These are phyloP conservation scores for Diplodia corticola DNA, from an alignment of 2,329 filamentous ascomycete species.

Conservation along the genomic window DNA sequence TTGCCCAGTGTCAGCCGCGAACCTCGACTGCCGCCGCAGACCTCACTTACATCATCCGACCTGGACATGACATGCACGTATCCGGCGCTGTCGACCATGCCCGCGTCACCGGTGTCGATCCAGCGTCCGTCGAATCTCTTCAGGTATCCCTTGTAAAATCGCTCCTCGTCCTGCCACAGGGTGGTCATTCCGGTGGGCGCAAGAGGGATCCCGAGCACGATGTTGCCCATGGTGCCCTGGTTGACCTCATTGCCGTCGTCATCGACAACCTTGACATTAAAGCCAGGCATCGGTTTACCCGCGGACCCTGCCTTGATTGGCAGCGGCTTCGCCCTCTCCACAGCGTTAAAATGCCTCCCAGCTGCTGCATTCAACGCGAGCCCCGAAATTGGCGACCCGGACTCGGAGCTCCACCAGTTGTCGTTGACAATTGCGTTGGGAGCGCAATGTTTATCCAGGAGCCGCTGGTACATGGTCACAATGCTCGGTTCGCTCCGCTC, in stretches of 20 bases:
- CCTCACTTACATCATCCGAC: constrained; percentile 61
- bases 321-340: constrained; percentile 50
- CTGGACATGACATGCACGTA: constrained; percentile 65
- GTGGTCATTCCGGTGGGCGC: constrained; percentile 84
- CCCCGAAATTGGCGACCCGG: constrained; percentile 67
- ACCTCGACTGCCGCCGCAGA: neutral
- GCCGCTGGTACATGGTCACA: constrained; percentile 74
- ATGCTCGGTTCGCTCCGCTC: constrained; percentile 88
- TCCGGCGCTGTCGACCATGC: constrained; percentile 75
- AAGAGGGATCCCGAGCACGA: constrained; percentile 79
- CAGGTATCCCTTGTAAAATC: constrained; percentile 84
- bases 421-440: constrained; percentile 64
- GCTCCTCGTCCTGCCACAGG: constrained; percentile 80
- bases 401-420: constrained; percentile 75
- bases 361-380: constrained; percentile 64
- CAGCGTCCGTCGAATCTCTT: constrained; percentile 78
- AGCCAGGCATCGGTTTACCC: constrained; percentile 88
- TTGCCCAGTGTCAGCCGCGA: constrained; percentile 4
- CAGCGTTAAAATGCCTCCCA: constrained; percentile 55
- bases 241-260: constrained; percentile 72
- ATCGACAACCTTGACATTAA: constrained; percentile 81
- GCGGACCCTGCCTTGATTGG: constrained; percentile 79
- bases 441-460: constrained; percentile 67
- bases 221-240: constrained; percentile 83
- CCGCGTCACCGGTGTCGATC: constrained; percentile 90